Conservation (phyloP, 208 protist species). For the Leishmania aethiopica region DNA sequence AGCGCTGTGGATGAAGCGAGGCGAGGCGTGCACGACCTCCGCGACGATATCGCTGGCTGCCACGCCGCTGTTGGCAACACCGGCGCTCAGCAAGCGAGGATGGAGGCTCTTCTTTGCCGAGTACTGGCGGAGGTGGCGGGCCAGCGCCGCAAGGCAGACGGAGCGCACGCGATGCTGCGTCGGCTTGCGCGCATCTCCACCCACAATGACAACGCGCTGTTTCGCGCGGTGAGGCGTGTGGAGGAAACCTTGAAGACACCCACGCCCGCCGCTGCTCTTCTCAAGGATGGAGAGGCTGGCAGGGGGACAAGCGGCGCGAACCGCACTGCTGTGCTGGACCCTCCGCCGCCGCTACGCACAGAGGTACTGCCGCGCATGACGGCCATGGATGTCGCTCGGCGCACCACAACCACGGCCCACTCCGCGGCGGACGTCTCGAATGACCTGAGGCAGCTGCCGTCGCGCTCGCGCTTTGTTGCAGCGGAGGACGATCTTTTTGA, state of each 20-base stretch:
- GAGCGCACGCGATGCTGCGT: neutral
- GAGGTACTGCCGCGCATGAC: neutral
- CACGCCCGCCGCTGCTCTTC: neutral
- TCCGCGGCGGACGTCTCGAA: neutral
- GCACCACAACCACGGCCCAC: neutral
- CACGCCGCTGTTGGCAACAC: neutral
- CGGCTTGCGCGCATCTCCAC: constrained; percentile 6
- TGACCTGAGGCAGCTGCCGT: neutral
- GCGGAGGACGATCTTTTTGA: constrained; percentile 16
- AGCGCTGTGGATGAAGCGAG: neutral
- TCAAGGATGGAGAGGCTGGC: neutral
- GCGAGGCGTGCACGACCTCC: neutral
- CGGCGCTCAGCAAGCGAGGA: neutral
- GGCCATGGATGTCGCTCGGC: neutral
- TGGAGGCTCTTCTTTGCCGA: constrained; percentile 5
- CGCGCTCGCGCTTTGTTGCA: neutral
- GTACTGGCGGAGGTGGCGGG: neutral
- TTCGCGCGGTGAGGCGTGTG: constrained; percentile 4
- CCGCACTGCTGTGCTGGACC: no score
- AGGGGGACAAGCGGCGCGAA: no score
- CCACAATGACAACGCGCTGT: constrained; percentile 10
- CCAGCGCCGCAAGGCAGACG: neutral
- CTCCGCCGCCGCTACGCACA: neutral
- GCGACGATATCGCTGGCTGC: neutral
- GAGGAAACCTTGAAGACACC: neutral